Conservation (phyloP, 1,139 yeast genomes). For the Ogataea hybrid region DNA sequence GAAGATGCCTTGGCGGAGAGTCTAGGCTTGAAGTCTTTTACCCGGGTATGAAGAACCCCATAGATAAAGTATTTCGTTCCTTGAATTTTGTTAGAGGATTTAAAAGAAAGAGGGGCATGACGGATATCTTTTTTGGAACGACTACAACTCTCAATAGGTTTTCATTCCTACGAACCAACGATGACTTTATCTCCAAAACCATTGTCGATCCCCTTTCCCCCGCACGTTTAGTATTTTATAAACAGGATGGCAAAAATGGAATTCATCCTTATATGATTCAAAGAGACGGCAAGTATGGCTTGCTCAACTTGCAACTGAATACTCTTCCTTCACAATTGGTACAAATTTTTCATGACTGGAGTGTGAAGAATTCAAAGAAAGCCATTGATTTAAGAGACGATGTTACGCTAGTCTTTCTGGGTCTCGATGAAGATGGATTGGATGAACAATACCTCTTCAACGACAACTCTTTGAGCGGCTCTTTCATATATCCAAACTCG, state of each 20-base stretch:
- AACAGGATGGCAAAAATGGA: conserved; percentile 32
- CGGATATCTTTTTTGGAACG: conserved; percentile 30
- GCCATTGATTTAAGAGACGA: conserved; percentile 28
- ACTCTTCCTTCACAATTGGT: conserved; percentile 17
- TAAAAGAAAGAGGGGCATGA: conserved; percentile 18
- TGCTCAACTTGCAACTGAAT: conserved; percentile 15
- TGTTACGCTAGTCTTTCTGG: conserved; percentile 54
- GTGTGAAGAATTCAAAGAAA: conserved; percentile 21
- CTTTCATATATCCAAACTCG: conserved; percentile 11
- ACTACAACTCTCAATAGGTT: conserved; percentile 64
- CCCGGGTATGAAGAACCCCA: background rate
- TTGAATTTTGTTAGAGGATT: conserved; percentile 6
- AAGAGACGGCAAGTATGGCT: conserved; percentile 1
- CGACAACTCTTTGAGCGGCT: conserved; percentile 18
- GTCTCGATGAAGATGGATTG: conserved; percentile 58
- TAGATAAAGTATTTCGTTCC: background rate
- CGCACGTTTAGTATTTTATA: conserved; percentile 55
- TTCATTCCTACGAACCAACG: conserved; percentile 71
- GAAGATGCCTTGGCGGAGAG: background rate
- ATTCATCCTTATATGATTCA: conserved; percentile 32
- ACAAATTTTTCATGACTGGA: conserved; percentile 32
- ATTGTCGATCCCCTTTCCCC: conserved; percentile 21
- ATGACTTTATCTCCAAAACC: conserved; percentile 45
- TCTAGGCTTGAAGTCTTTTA: background rate
- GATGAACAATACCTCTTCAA: conserved; percentile 24